A percentile compares a stretch with the other conserved stretches of the same genome.
These are phyloP conservation scores for Austroboletus rostrupii DNA, from an alignment of 1,284 basidiomycete genomes.

Conservation along the genomic window DNA sequence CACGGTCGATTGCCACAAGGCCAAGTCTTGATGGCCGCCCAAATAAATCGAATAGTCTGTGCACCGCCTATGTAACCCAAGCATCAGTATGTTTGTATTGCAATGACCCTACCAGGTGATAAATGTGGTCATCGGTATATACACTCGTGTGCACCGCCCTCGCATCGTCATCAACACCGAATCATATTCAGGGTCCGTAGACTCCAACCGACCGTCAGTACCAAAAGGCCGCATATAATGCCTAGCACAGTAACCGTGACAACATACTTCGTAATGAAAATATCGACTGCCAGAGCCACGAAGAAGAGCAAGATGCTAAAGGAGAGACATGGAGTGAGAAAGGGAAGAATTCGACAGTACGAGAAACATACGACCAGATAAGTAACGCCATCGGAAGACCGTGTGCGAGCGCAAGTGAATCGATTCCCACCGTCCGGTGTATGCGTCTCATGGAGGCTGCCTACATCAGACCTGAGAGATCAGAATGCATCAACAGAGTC, in stretches of 20 bases:
- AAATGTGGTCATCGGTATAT: too few relatives aligned
- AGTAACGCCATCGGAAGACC: conserved; percentile 5
- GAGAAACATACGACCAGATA: neutral
- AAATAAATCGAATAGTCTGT: too few relatives aligned
- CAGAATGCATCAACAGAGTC: neutral
- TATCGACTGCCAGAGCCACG: neutral
- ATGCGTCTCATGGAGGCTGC: neutral
- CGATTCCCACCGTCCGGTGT: neutral
- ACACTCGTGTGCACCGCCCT: neutral
- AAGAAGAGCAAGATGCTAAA: neutral
- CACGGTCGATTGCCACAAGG: too few relatives aligned
- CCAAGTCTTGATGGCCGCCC: too few relatives aligned
- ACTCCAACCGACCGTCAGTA: neutral
- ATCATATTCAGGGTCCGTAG: neutral
- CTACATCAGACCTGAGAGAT: neutral
- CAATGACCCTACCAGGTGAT: too few relatives aligned
- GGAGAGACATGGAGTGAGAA: neutral
- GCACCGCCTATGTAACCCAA: too few relatives aligned
- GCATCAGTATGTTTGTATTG: too few relatives aligned
- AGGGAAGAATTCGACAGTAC: neutral
- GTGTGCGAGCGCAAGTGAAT: conserved; percentile 3
- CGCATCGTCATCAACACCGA: neutral
- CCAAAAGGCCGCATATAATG: neutral
- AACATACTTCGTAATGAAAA: neutral
- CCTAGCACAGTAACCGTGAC: neutral